Conservation (phyloP, 2,329 filamentous ascomycete genomes). For the Fusarium liriodendri region DNA sequence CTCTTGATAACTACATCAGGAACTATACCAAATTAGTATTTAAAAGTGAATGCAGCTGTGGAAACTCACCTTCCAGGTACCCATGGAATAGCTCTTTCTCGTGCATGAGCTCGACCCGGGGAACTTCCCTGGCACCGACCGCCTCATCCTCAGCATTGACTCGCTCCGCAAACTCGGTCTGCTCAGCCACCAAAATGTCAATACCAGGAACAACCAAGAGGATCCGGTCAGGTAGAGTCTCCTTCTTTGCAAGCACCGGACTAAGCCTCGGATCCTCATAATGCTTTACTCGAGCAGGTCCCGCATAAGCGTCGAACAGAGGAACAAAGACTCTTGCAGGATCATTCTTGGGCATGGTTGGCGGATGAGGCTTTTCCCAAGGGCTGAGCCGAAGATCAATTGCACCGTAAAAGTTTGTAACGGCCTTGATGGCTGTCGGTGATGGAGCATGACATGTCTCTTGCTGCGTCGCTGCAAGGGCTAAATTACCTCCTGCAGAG, state of each 20-base stretch:
- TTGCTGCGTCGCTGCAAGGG: slow-evolving; percentile 49
- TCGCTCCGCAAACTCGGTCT: slow-evolving; percentile 52
- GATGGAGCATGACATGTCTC: slow-evolving; percentile 33
- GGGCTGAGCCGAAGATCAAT: slow-evolving; percentile 54
- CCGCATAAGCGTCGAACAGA: slow-evolving; percentile 58
- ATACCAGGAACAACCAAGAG: slow-evolving; percentile 53
- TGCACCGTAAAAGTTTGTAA: slow-evolving; percentile 53
- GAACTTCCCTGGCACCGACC: slow-evolving; percentile 3
- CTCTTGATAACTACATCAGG: slow-evolving; percentile 29
- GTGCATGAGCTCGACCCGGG: slow-evolving; percentile 37
- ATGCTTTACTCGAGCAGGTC: slow-evolving; percentile 41
- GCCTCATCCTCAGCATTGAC: slow-evolving; percentile 40
- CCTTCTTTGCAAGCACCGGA: slow-evolving; percentile 48
- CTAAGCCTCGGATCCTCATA: slow-evolving; percentile 50
- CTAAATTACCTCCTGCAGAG: slow-evolving; percentile 58
- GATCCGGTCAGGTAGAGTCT: slow-evolving; percentile 51
- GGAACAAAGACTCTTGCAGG: slow-evolving; percentile 52
- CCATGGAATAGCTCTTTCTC: slow-evolving; percentile 44
- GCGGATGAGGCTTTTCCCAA: slow-evolving; percentile 52
- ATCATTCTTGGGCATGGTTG: slow-evolving; percentile 50
- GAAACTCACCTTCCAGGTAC: slow-evolving; percentile 43
- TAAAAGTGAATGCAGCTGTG: neutral
- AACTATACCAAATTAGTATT: slow-evolving; percentile 16
- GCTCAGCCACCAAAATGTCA: slow-evolving; percentile 56
- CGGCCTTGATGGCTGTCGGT: slow-evolving; percentile 49